Evolutionary conservation across 352 stramenopile genomes (phyloP).

Genomic region (Pythium volutum): DNA sequence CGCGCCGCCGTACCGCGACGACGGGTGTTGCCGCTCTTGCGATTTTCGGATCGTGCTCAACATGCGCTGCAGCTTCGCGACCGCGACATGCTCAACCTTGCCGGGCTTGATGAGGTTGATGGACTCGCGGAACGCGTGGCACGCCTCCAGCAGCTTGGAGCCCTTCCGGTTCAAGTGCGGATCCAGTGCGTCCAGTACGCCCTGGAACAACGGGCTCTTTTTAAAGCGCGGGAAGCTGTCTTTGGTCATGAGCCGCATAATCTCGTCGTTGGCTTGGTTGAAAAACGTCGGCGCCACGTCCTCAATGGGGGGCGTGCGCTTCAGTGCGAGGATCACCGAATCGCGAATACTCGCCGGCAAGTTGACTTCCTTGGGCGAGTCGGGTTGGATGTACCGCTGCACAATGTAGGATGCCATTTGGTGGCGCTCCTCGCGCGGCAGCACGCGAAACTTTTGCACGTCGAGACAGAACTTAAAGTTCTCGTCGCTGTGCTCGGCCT

Average conservation of each 20-base stretch:
- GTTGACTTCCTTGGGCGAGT: conserved; percentile 70
- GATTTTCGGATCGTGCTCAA: conserved; percentile 68
- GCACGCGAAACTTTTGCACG: conserved; percentile 48
- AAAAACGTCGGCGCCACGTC: conserved; percentile 43
- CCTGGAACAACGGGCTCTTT: conserved; percentile 64
- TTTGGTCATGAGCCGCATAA: conserved; percentile 79
- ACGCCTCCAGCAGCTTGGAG: conserved; percentile 59
- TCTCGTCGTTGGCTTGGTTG: conserved; percentile 61
- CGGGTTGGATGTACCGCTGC: conserved; percentile 53
- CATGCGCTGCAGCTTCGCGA: conserved; percentile 55
- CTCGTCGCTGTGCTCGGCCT: conserved; percentile 75
- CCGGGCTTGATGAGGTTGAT: conserved; percentile 53
- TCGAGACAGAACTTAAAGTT: conserved; percentile 77
- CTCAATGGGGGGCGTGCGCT: conserved; percentile 24
- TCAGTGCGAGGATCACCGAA: conserved; percentile 32
- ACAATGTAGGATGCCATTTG: conserved; percentile 40
- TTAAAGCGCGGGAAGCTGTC: conserved; percentile 83
- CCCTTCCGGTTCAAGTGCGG: conserved; percentile 62
- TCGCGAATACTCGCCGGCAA: conserved; percentile 61
- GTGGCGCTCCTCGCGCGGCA: conserved; percentile 28
- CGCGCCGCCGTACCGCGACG: background rate
- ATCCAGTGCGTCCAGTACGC: conserved; percentile 57
- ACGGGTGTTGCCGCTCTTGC: conserved; percentile 38
- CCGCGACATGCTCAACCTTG: conserved; percentile 51
- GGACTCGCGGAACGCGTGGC: conserved; percentile 69